Evolutionary conservation across 1,139 yeast species (phyloP), one percentile per base, ranked within the genome.

Genomic region (Kluyveromyces sp.): DNA sequence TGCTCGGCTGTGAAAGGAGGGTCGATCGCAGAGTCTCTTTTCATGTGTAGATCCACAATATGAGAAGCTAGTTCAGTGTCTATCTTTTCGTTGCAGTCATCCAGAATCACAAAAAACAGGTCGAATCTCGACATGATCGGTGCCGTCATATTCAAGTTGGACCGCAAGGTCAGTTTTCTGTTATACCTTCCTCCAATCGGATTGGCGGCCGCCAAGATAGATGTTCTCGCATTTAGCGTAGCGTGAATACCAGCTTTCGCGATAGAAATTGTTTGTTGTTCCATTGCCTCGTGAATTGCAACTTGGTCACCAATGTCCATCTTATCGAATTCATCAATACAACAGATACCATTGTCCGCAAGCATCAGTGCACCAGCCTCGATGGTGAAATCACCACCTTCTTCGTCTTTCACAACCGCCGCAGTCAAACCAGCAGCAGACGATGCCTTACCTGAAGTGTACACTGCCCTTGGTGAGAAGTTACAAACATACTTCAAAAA

Each of bases 231-330:
- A 63, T 92, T 92, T 57, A 92, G 69, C 0, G 98, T 92, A 4
- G 98, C 97, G 62, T 92, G 97, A 50, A 92, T 92, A 58, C 98
- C 98, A 1, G 98, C 98, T 64, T 92, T 92, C 19, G 98, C 96
- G 58, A 92, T 92, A 12, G 96, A 88, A 51, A 92, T 92, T 0
- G 98, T 92, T 64, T 92, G 98, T 67, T 92, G 98, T 71, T 92
- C 98, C 99, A 92, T 92, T 13, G 98, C 99, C 70, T 92, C 99
- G 69, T 92, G 99, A 70, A 92, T 92, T 3, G 98, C 98, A 46
- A 92, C 98, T 68, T 94, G 98, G 65, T 94, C 98, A 3, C 80
- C 68, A 40, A 92, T 66, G 65, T 92, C 97, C 98, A 92, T 92
- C 70, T 94, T 92, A 65, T 92, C 99, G 57, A 92, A 92, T 67